Conservation (phyloP, 2,329 filamentous ascomycete genomes). For the Cladosporium oxysporum region DNA sequence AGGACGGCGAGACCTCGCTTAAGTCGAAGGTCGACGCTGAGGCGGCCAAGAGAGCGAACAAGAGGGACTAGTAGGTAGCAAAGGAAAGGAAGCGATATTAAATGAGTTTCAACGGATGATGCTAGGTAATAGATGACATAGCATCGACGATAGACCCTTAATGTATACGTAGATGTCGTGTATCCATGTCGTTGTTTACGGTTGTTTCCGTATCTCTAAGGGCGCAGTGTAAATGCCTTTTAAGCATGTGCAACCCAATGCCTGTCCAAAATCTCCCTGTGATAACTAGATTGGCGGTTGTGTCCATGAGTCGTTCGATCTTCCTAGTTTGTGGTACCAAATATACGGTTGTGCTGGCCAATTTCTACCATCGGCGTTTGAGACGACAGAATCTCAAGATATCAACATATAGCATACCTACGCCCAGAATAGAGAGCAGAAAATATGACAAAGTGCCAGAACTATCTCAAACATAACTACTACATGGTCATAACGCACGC, state of each 20-base stretch:
- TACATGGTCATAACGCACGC: rapidly evolving
- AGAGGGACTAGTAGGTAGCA: background rate
- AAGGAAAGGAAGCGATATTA: background rate
- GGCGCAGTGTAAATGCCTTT: background rate
- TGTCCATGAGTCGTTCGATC: too few relatives aligned
- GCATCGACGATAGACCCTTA: background rate
- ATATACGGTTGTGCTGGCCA: background rate
- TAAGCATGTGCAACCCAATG: background rate
- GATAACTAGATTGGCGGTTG: background rate
- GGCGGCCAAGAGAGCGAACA: constrained; percentile 20
- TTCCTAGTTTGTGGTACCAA: rapidly evolving
- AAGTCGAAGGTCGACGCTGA: constrained; percentile 25
- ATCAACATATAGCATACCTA: background rate
- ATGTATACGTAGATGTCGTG: background rate
- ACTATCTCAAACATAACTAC: background rate
- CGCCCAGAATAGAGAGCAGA: background rate
- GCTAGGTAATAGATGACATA: background rate
- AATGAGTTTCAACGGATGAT: background rate
- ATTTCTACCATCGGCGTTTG: background rate
- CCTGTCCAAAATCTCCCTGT: background rate
- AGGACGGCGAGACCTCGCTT: constrained; percentile 29
- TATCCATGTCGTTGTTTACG: background rate
- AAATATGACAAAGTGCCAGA: background rate
- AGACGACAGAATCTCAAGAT: background rate
- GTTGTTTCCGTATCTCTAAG: background rate